Base-by-base conservation (phyloP, 192 early-diverging fungal species). In the Diversispora epigaea region DNA sequence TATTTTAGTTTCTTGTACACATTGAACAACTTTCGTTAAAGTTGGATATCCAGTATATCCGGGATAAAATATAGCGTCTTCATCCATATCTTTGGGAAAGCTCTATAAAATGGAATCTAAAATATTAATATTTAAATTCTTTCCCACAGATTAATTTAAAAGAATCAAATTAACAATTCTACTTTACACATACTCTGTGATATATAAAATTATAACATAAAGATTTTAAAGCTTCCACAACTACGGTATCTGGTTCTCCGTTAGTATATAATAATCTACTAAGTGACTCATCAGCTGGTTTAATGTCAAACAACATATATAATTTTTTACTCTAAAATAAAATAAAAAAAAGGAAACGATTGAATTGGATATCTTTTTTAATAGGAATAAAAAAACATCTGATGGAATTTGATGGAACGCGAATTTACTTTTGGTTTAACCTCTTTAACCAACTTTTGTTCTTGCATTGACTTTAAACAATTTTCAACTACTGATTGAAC, bases 231-330 rank as follows among this genome's bases (percentile, higher is more conserved):
- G 65, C 19, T 22, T 67, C 65, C 14, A 67, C 65, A 19, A 67
- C 65, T 41, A 67, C 9, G 45, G 45, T 67, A 47, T 67, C 65
- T 4, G 44, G 19, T 67, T 67, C 65, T 25, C 65, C 65, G 22
- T 67, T 67, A 2, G 41, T 67, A 46, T 67, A 67, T 47, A 67
- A 22, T 49, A 67, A 67, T 67, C 65, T 67, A 14, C 65, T 67
- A 19, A 67, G 45, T 46, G 65, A 67, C 25, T 67, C 65, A 46
- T 67, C 65, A 47, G 19, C 43, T 46, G 65, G 65, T 46, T 67
- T 67, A 47, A 47, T 67, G 25, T 67, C 65, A 49, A 47, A 67
- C 47, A 67, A 22, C 65, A 67, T 67, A 6, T 67, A 67, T 5
- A 67, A 22, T 22, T 67, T 67, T 39, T 67, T 67, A 46, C 17